Evolutionary conservation across 768 basidiomycete genomes (phyloP), one percentile per base, ranked within the genome.

Genomic region (Termitomyces eurrhizus): DNA sequence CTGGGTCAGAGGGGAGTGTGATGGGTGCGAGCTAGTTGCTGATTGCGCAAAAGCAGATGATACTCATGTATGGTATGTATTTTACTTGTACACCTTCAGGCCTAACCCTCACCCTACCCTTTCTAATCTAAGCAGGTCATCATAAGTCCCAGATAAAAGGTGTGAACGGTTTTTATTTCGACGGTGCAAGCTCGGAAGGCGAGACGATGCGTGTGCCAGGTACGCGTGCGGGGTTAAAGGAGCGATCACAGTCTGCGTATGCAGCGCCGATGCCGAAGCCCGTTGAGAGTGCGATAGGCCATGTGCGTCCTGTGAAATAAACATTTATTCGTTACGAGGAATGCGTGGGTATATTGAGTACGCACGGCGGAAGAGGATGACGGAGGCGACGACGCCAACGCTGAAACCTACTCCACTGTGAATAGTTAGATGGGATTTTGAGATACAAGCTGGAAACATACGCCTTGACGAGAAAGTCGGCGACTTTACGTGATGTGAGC

Each of bases 201-300:
- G 81, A 78, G 66, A 93, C 73, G 69, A 94, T 82, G 63, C 90
- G 84, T 49, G 88, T 90, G 61, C 93, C 93, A 21, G 93, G 87
- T 72, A 94, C 83, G 67, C 93, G 83, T 52, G 93, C 89, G 21
- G 92, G 90, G 76, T 94, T 94, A 85, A 95, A 96, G 16, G 90
- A 88, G 53, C 93, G 85, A 77, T 96, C 92, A 75, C 93, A 95
- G 81, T 95, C 93, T 35, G 91, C 87, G 70, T 93, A 95, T 33
- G 93, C 92, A 56, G 86, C 85, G 46, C 93, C 93, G 44, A 87
- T 82, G 37, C 93, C 93, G 70, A 95, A 94, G 39, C 93, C 93
- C 7, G 91, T 90, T 16, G 89, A 80, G 58, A 95, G 83, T 35
- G 90, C 86, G 65, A 96, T 87, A 49, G 93, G 93, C 92, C 93